phyloP scores from a whole-genome alignment of 148 eudicot species.

The Arctostaphylos glauca region DNA sequence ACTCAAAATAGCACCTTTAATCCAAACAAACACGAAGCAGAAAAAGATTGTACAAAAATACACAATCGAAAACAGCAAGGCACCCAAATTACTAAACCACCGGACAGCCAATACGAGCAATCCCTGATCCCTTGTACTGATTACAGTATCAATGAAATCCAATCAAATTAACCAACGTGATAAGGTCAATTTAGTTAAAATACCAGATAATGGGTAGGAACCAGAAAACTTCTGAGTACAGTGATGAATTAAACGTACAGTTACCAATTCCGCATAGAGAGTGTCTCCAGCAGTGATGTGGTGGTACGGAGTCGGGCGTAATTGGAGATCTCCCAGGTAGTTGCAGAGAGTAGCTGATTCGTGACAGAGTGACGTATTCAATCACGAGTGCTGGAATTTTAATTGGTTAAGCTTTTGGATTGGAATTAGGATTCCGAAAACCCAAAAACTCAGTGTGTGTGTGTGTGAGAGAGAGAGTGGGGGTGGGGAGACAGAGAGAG shows the following conservation, averaged over 20 bases:
- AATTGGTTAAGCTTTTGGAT: not conserved
- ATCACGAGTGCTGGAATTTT: not conserved
- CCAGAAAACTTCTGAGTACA: not conserved
- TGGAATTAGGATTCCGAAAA: not conserved
- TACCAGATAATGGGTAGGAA: not conserved
- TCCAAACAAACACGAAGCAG: not conserved
- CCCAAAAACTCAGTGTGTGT: not conserved
- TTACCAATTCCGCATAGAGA: not conserved
- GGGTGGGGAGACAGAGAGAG: not conserved
- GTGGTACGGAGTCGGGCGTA: not conserved
- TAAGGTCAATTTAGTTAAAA: not conserved
- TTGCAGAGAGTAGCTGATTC: not conserved
- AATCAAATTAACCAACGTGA: not conserved
- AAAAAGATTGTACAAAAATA: not conserved
- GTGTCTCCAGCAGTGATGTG: not conserved
- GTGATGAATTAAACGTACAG: not conserved
- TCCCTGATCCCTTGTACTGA: not conserved
- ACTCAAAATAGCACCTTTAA: not conserved
- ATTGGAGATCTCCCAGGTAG: not conserved
- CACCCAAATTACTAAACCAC: not conserved
- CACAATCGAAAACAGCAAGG: not conserved
- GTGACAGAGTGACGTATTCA: not conserved
- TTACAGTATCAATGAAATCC: not conserved
- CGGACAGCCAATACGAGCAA: not conserved
- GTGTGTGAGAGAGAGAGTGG: no score